These are phyloP conservation scores for Aspergillus panamensis DNA, from an alignment of 495 filamentous ascomycete species.

Conservation along the genomic window DNA sequence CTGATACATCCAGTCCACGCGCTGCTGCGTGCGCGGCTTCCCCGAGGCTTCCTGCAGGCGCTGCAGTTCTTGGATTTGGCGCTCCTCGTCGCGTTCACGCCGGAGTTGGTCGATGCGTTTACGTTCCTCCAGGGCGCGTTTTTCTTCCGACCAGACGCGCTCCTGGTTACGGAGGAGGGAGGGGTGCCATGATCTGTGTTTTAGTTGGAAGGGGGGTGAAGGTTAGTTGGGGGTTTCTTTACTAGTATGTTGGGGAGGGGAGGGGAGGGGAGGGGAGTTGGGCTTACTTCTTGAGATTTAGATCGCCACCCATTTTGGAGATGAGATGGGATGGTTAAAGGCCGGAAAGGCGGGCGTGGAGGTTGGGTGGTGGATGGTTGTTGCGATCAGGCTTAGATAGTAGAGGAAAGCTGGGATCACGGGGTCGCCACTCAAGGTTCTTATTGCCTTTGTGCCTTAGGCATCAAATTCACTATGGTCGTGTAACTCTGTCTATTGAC, in stretches of 20 bases:
- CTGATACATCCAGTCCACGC: constrained; percentile 97
- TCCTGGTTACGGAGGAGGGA: constrained; percentile 77
- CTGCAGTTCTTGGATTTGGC: constrained; percentile 86
- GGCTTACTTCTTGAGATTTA: constrained; percentile 84
- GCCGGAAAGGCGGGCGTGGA: neutral
- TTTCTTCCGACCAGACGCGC: constrained; percentile 81
- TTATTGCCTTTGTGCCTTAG: too few species aligned
- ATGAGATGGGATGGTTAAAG: neutral
- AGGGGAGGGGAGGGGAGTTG: neutral
- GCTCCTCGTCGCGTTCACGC: constrained; percentile 92
- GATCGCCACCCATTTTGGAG: constrained; percentile 76
- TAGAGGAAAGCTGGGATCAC: too few species aligned
- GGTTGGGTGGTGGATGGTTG: too few species aligned
- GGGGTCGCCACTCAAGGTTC: too few species aligned
- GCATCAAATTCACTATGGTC: too few species aligned
- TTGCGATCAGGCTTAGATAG: too few species aligned
- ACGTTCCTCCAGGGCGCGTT: constrained; percentile 91
- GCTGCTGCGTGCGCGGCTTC: constrained; percentile 65
- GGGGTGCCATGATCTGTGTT: constrained; percentile 78
- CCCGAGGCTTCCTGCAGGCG: constrained; percentile 86
- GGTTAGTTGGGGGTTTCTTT: constrained; percentile 18
- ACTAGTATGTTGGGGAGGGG: neutral
- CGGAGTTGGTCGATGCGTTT: constrained; percentile 82
- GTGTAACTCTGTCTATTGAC: too few species aligned
- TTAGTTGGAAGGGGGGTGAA: constrained; percentile 9